These are phyloP conservation scores for Exserohilum rostratum DNA, from an alignment of 2,329 filamentous ascomycete genomes.

Conservation along the genomic window DNA sequence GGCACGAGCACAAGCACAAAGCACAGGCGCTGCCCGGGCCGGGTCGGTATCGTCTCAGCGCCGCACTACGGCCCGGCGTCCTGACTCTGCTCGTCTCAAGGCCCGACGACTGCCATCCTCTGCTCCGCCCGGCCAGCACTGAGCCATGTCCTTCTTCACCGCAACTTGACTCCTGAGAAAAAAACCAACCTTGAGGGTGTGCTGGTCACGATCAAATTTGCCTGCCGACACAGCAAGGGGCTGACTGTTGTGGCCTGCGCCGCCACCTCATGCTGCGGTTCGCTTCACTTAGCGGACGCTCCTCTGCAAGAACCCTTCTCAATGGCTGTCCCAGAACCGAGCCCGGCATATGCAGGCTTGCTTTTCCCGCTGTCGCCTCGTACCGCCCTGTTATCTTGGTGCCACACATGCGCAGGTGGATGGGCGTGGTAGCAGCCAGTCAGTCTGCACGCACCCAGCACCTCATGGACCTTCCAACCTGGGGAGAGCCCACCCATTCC, in stretches of 20 bases:
- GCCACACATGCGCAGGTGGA: conserved; percentile 1
- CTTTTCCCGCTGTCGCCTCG: background rate
- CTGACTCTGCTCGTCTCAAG: conserved; percentile 1
- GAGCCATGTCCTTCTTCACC: background rate
- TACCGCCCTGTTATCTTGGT: background rate
- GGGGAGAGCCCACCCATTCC: background rate
- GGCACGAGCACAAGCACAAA: too few relatives aligned
- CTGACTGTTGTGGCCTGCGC: conserved; percentile 2
- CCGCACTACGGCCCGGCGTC: conserved; percentile 8
- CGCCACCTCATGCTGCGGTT: conserved; percentile 7
- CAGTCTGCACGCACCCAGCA: background rate
- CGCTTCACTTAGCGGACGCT: background rate
- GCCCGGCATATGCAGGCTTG: background rate
- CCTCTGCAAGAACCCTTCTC: conserved; percentile 1
- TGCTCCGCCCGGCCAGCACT: conserved; percentile 5
- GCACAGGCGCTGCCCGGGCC: background rate
- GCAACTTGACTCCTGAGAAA: conserved; percentile 3
- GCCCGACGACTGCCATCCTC: background rate
- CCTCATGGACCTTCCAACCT: background rate
- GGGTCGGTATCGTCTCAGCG: conserved; percentile 1
- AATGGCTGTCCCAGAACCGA: background rate
- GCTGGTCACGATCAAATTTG: background rate
- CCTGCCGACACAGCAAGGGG: conserved; percentile 1
- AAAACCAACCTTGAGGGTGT: background rate
- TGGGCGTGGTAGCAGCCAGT: background rate